These are phyloP conservation scores for Olyra latifolia DNA, from an alignment of 176 grass and related monocot genomes.

Conservation along the genomic window DNA sequence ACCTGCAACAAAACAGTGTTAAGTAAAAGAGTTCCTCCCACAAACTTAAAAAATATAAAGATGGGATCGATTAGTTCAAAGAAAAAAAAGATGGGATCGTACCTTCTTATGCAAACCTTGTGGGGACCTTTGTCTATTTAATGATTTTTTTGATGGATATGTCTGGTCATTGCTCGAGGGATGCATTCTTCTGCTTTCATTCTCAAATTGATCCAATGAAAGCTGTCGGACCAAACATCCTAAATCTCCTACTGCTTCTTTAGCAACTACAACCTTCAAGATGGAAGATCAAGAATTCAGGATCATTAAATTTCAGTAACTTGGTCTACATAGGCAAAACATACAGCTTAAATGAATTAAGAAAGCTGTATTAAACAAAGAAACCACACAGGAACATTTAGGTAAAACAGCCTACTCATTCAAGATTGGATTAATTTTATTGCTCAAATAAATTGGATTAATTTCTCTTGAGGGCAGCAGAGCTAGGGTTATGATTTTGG, in stretches of 20 bases:
- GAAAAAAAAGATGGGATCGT: conserved; percentile 16
- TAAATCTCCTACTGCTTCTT: conserved; percentile 89
- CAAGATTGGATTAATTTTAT: background rate
- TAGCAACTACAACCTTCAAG: conserved; percentile 95
- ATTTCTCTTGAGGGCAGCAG: too few species aligned
- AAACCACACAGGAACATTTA: conserved; percentile 18
- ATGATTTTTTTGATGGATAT: conserved; percentile 66
- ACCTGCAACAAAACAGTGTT: conserved; percentile 48
- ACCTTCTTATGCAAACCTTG: conserved; percentile 97
- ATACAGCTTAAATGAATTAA: background rate
- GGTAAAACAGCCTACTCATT: conserved; percentile 12
- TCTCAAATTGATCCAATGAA: conserved; percentile 98
- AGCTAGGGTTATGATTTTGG: too few species aligned
- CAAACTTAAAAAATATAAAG: conserved; percentile 20
- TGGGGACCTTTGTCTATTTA: conserved; percentile 89
- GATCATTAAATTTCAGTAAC: conserved; percentile 25
- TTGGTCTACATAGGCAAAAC: conserved; percentile 15
- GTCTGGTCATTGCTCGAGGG: conserved; percentile 73
- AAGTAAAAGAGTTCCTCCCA: conserved; percentile 21
- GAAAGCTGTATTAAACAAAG: background rate
- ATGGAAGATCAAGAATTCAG: conserved; percentile 20
- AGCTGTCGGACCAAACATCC: conserved; percentile 93
- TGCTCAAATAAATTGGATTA: too few species aligned
- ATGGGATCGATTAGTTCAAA: too few species aligned
- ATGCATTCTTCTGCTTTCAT: conserved; percentile 98